phyloP scores from a whole-genome alignment of 352 stramenopile species.

The Globisporangium sylvaticum region DNA sequence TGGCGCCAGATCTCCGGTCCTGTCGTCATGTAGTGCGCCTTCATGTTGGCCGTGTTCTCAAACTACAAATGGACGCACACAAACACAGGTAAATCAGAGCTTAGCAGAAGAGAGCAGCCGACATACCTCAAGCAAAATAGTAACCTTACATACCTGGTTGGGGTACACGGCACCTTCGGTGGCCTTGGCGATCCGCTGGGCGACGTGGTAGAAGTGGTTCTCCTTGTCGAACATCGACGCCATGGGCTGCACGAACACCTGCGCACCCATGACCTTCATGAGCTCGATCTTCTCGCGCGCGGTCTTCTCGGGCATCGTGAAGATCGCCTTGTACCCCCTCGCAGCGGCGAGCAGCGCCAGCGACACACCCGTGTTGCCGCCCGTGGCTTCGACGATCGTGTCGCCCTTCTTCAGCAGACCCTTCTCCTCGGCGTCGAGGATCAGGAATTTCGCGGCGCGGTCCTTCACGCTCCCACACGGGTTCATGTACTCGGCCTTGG shows the following conservation, averaged over 20 bases:
- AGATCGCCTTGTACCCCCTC: constrained; percentile 78
- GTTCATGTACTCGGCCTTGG: constrained; percentile 87
- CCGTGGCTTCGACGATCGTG: constrained; percentile 80
- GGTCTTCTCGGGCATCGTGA: constrained; percentile 73
- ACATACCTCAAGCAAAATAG: no score
- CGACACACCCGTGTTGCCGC: constrained; percentile 91
- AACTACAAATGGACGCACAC: constrained; percentile 39
- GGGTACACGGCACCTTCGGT: constrained; percentile 39
- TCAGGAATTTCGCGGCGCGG: constrained; percentile 91
- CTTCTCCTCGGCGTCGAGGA: constrained; percentile 86
- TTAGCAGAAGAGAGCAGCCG: no score
- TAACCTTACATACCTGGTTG: constrained; percentile 33
- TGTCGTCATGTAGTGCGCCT: constrained; percentile 69
- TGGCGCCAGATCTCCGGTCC: constrained; percentile 90
- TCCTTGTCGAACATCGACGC: constrained; percentile 61
- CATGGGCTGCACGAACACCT: constrained; percentile 58
- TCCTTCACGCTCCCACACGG: constrained; percentile 94
- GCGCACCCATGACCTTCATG: constrained; percentile 72
- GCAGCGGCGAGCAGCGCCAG: constrained; percentile 86
- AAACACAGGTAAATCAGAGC: no score
- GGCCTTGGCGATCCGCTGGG: constrained; percentile 39
- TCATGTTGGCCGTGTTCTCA: constrained; percentile 72
- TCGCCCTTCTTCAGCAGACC: constrained; percentile 73
- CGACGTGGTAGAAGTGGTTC: constrained; percentile 77
- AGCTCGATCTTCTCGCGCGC: constrained; percentile 74